A percentile compares a stretch with the other conserved stretches of the same genome.
Conservation (phyloP, 2,329 filamentous ascomycete genomes). For the Fusarium dlaminii region DNA sequence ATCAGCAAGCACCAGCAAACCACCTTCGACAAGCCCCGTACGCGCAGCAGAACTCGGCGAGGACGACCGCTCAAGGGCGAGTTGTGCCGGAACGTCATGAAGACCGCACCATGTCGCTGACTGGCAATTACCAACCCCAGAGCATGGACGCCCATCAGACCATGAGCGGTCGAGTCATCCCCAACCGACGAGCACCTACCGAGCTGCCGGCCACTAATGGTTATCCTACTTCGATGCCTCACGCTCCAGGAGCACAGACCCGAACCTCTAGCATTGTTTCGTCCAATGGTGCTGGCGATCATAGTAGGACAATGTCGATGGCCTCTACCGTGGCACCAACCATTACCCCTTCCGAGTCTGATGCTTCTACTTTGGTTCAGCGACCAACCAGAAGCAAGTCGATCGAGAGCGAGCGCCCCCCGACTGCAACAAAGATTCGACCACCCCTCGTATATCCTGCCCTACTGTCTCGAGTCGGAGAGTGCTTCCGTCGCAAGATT, state of each 20-base stretch:
- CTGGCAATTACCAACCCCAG: slow-evolving; percentile 72
- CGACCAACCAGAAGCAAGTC: slow-evolving; percentile 67
- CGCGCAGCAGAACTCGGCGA: slow-evolving; percentile 70
- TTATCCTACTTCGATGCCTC: slow-evolving; percentile 50
- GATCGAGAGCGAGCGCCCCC: slow-evolving; percentile 64
- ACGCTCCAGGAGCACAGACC: slow-evolving; percentile 63
- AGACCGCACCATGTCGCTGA: slow-evolving; percentile 96
- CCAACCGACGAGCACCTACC: slow-evolving; percentile 66
- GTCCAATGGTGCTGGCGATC: slow-evolving; percentile 58
- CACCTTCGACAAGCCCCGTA: slow-evolving; percentile 81
- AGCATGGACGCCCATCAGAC: slow-evolving; percentile 87
- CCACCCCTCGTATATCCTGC: slow-evolving; percentile 94
- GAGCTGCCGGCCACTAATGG: slow-evolving; percentile 53
- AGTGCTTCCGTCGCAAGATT: slow-evolving; percentile 91
- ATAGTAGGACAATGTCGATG: slow-evolving; percentile 85
- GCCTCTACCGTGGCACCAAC: slow-evolving; percentile 83
- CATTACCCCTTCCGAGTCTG: slow-evolving; percentile 69
- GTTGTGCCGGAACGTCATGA: slow-evolving; percentile 91
- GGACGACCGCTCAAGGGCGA: slow-evolving; percentile 90
- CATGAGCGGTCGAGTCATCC: slow-evolving; percentile 92
- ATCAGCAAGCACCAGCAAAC: slow-evolving; percentile 73
- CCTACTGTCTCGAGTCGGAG: slow-evolving; percentile 89
- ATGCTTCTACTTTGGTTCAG: slow-evolving; percentile 61
- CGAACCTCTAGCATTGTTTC: slow-evolving; percentile 71
- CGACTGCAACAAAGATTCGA: slow-evolving; percentile 67